These are phyloP conservation scores for Omphalotus olearius DNA, from an alignment of 1,284 basidiomycete species.

Conservation along the genomic window DNA sequence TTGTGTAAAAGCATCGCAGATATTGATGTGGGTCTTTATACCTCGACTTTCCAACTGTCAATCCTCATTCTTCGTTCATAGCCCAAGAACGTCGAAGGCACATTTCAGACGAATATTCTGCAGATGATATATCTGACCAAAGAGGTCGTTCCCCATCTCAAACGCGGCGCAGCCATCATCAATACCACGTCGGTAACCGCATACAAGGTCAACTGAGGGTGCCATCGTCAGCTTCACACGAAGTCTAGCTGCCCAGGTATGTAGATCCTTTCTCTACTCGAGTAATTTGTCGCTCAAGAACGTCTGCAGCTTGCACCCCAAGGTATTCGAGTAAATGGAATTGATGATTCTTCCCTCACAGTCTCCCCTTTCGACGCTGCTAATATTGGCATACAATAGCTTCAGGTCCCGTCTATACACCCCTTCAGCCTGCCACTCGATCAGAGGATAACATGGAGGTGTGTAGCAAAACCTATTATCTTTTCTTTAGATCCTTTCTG, in stretches of 20 bases:
- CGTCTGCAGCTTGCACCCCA: slow-evolving; percentile 32
- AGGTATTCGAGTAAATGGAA: slow-evolving; percentile 14
- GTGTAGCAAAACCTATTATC: slow-evolving; percentile 16
- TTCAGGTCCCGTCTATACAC: slow-evolving; percentile 52
- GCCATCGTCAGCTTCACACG: slow-evolving; percentile 15
- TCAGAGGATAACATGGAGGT: slow-evolving; percentile 46
- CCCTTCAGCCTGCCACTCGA: slow-evolving; percentile 50
- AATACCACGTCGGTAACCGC: slow-evolving; percentile 62
- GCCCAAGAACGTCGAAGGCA: slow-evolving; percentile 43
- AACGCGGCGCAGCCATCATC: slow-evolving; percentile 41
- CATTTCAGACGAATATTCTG: slow-evolving; percentile 47
- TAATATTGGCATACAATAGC: slow-evolving; percentile 22
- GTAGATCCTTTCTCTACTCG: slow-evolving; percentile 44
- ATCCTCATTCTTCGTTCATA: background rate
- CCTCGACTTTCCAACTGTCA: background rate
- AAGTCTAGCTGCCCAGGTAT: slow-evolving; percentile 49
- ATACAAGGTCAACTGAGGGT: slow-evolving; percentile 34
- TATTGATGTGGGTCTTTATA: slow-evolving; percentile 5
- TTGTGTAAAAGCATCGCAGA: slow-evolving; percentile 9
- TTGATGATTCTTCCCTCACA: background rate
- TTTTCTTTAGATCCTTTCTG: background rate
- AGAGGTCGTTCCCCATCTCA: slow-evolving; percentile 32
- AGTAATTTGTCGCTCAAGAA: background rate
- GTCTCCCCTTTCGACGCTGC: slow-evolving; percentile 16
- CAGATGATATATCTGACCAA: slow-evolving; percentile 53